A percentile compares a stretch with the other conserved stretches of the same genome.
phyloP scores from a whole-genome alignment of 345 rosid genomes.

The Salix suchowensis region DNA sequence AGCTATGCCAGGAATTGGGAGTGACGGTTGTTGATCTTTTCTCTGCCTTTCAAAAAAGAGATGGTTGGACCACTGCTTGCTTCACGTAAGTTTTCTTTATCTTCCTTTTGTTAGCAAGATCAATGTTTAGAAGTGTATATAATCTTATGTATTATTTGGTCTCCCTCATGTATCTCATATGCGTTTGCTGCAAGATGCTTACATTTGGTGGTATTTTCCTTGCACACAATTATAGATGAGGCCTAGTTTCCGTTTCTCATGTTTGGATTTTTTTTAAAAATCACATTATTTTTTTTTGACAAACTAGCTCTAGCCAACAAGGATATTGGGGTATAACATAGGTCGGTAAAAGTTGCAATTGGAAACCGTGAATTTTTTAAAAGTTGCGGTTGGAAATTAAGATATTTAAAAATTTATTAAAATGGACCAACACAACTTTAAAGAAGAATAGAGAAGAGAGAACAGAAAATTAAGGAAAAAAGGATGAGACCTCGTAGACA shows the following conservation, averaged over 20 bases:
- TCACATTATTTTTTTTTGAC: too few relatives aligned
- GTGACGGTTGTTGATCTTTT: conserved; percentile 73
- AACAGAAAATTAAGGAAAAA: too few relatives aligned
- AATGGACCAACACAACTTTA: too few relatives aligned
- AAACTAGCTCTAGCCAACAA: too few relatives aligned
- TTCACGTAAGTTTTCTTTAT: conserved; percentile 60
- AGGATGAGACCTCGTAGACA: too few relatives aligned
- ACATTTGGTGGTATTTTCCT: neutral
- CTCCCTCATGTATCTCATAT: neutral
- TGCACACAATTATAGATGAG: neutral
- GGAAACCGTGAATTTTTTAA: too few relatives aligned
- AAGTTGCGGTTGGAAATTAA: too few relatives aligned
- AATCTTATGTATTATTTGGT: neutral
- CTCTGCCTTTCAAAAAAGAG: conserved; percentile 55
- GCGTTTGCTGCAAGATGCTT: neutral
- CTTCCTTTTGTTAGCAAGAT: neutral
- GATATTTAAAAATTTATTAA: too few relatives aligned
- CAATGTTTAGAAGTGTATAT: neutral
- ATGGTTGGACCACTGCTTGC: conserved; percentile 61
- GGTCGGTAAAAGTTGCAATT: too few relatives aligned
- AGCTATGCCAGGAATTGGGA: conserved; percentile 67
- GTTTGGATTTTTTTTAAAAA: too few relatives aligned
- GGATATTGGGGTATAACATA: too few relatives aligned
- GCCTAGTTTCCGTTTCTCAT: neutral
- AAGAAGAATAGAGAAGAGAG: too few relatives aligned